Percentiles rank a stretch among this genome's conserved stretches.
Conservation (phyloP, 2,329 filamentous ascomycete genomes). For the Ramichloridium luteum region DNA sequence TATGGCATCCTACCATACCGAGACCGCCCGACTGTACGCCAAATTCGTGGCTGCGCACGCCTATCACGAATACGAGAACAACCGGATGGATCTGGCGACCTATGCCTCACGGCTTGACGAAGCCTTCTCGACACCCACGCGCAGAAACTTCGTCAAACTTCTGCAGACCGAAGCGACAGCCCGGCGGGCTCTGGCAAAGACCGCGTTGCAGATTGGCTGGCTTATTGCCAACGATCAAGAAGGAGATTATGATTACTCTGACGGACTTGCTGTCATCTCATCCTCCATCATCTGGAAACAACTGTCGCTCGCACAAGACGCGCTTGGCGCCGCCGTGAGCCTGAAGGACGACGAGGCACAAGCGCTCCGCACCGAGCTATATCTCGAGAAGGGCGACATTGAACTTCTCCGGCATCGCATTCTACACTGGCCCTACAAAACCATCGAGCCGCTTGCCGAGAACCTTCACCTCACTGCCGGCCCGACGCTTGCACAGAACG, state of each 20-base stretch:
- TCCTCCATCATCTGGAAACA: constrained; percentile 38
- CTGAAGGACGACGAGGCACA: constrained; percentile 33
- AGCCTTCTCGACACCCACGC: constrained; percentile 23
- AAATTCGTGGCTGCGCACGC: constrained; percentile 45
- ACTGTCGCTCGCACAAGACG: constrained; percentile 38
- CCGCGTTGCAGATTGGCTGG: constrained; percentile 11
- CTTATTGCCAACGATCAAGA: too few species aligned
- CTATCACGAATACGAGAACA: constrained; percentile 44
- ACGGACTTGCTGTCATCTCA: constrained; percentile 11
- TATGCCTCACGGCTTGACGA: constrained; percentile 35
- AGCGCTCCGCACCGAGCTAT: constrained; percentile 34
- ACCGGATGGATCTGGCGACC: constrained; percentile 38
- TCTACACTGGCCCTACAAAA: constrained; percentile 21
- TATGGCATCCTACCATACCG: too few species aligned
- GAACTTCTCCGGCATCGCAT: constrained; percentile 44
- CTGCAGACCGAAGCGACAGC: constrained; percentile 27
- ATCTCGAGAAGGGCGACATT: constrained; percentile 42
- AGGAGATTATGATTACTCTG: constrained; percentile 19
- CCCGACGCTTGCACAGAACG: constrained; percentile 41
- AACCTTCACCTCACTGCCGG: constrained; percentile 29
- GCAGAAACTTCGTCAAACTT: constrained; percentile 44
- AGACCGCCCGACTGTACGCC: constrained; percentile 41
- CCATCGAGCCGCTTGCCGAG: background rate
- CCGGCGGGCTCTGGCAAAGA: constrained; percentile 19
- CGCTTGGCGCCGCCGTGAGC: constrained; percentile 40